Conservation (phyloP, 2,329 filamentous ascomycete genomes). For the Dactylonectria macrodidyma region DNA sequence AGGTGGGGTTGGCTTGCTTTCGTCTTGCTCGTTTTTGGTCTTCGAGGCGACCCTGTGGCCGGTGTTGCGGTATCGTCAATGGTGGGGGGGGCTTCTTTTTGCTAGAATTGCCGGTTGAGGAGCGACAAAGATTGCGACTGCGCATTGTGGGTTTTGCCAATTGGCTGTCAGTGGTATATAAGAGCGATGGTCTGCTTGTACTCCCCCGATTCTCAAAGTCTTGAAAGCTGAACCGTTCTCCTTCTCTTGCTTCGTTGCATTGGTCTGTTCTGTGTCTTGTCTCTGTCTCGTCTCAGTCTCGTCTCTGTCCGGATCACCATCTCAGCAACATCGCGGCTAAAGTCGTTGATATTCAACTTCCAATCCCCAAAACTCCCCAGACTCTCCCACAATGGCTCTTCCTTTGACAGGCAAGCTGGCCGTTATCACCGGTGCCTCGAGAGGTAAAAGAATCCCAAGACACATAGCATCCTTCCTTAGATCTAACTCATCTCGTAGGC, state of each 20-base stretch:
- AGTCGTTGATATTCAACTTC: constrained; percentile 19
- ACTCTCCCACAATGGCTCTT: constrained; percentile 52
- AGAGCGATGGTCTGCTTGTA: neutral
- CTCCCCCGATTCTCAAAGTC: neutral
- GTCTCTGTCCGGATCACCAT: neutral
- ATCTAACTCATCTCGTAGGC: constrained; percentile 33
- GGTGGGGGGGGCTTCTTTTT: neutral
- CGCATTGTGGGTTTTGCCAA: constrained; percentile 4
- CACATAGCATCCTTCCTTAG: neutral
- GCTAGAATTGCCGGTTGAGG: neutral
- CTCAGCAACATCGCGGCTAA: neutral
- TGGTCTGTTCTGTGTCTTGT: neutral
- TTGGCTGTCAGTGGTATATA: neutral
- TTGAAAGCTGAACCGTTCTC: neutral
- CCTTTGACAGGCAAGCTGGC: constrained; percentile 81
- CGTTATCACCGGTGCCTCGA: constrained; percentile 84
- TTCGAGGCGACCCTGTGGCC: neutral
- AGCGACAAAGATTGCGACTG: neutral
- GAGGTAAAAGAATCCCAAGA: constrained; percentile 67
- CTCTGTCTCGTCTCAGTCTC: neutral
- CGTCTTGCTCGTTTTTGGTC: neutral
- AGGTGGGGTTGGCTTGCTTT: neutral
- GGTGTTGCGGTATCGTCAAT: neutral
- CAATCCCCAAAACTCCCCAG: constrained; percentile 1
- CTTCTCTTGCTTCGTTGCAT: neutral